These are phyloP conservation scores for Schoenoplectus tabernaemontani DNA, from an alignment of 202 grass and related monocot species.

Conservation along the genomic window DNA sequence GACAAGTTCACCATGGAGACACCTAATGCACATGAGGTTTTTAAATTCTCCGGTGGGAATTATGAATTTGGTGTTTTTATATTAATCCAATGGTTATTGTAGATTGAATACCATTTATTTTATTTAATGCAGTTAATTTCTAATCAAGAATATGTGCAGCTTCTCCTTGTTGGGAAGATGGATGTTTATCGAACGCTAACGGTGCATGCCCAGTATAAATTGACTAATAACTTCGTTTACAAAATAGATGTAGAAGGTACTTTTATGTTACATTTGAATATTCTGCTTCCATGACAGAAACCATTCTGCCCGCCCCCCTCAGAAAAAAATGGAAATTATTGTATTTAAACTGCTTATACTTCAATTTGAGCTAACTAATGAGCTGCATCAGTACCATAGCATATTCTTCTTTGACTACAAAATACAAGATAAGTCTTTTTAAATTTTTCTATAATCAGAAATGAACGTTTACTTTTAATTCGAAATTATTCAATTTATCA, in stretches of 20 bases:
- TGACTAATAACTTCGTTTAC: constrained; percentile 31
- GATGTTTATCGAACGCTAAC: constrained; percentile 44
- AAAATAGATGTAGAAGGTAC: constrained; percentile 68
- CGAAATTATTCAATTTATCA: no score
- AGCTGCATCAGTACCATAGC: constrained; percentile 54
- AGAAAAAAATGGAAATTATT: neutral
- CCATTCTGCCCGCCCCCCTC: no score
- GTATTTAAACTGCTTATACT: constrained; percentile 5
- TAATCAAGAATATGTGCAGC: constrained; percentile 28
- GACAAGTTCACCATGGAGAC: constrained; percentile 43
- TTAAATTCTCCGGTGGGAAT: constrained; percentile 41
- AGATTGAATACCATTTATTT: neutral
- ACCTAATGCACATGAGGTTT: constrained; percentile 40
- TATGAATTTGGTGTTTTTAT: constrained; percentile 68
- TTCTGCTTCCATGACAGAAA: neutral
- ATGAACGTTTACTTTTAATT: no score
- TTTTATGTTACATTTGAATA: neutral
- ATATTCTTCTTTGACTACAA: constrained; percentile 44
- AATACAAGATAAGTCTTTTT: constrained; percentile 56
- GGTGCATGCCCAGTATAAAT: constrained; percentile 45
- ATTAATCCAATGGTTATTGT: constrained; percentile 42
- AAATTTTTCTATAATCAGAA: neutral
- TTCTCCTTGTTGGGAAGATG: constrained; percentile 60
- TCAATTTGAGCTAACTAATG: constrained; percentile 57
- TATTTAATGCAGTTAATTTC: neutral